These are phyloP conservation scores for Tolypocladium cylindrosporum DNA, from an alignment of 2,329 filamentous ascomycete species.

Conservation along the genomic window DNA sequence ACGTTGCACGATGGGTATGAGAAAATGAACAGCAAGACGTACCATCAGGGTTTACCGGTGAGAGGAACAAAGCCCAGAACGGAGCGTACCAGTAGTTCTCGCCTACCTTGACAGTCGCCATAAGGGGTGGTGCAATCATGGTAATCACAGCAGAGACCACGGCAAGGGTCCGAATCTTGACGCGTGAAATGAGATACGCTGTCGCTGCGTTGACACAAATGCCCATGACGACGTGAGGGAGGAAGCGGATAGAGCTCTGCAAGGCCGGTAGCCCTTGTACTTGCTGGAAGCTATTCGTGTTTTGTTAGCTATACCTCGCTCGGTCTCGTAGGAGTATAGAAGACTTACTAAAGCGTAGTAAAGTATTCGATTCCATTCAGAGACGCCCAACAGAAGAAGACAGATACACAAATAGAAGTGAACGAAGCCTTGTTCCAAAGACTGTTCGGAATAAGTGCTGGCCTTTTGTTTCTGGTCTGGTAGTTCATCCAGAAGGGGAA, in stretches of 20 bases:
- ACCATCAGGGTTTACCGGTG: constrained; percentile 33
- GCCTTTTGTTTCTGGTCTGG: constrained; percentile 33
- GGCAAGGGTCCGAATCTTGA: constrained; percentile 26
- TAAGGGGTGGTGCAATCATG: constrained; percentile 37
- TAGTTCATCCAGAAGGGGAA: constrained; percentile 46
- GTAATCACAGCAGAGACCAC: constrained; percentile 32
- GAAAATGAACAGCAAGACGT: neutral
- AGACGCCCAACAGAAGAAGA: constrained; percentile 35
- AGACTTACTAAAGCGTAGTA: constrained; percentile 32
- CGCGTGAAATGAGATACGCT: constrained; percentile 28
- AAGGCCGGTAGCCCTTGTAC: constrained; percentile 34
- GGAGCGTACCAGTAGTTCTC: constrained; percentile 40
- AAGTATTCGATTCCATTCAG: constrained; percentile 39
- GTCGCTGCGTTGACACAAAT: constrained; percentile 29
- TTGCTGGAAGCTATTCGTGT: constrained; percentile 32
- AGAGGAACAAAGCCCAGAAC: constrained; percentile 33
- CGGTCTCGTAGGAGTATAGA: neutral
- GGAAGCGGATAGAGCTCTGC: constrained; percentile 34
- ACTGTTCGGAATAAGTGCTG: constrained; percentile 50
- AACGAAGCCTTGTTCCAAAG: constrained; percentile 48
- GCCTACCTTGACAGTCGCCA: constrained; percentile 38
- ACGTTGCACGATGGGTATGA: too few relatives aligned
- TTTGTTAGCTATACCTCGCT: neutral
- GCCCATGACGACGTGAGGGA: constrained; percentile 36
- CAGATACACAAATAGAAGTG: constrained; percentile 40